These are phyloP conservation scores for Pythium vanterpoolii DNA, from an alignment of 352 stramenopile species.

Conservation along the genomic window DNA sequence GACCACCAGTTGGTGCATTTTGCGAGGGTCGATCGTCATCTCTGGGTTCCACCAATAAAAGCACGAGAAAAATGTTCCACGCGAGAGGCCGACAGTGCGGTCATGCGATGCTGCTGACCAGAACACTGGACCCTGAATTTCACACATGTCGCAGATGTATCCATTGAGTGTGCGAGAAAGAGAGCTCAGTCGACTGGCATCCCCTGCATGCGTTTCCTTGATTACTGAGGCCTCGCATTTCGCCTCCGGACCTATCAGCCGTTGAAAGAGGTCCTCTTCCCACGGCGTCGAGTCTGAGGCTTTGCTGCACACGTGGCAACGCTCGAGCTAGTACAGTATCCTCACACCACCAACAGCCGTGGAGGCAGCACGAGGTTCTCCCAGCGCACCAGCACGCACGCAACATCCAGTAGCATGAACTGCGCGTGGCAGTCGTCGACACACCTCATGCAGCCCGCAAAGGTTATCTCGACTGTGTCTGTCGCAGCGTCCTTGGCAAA, in stretches of 20 bases:
- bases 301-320: not conserved
- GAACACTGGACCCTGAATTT: not conserved
- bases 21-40: too few species aligned
- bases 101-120: not conserved
- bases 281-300: too few species aligned
- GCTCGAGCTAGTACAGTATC: too few species aligned
- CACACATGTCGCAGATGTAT: not conserved
- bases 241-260: not conserved
- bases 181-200: too few species aligned
- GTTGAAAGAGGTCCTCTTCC: too few species aligned
- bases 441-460: conserved; percentile 19
- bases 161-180: too few species aligned
- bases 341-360: conserved; percentile 14
- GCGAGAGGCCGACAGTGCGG: not conserved
- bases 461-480: conserved; percentile 2
- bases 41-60: not conserved
- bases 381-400: conserved; percentile 46
- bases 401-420: conserved; percentile 43
- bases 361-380: conserved; percentile 43
- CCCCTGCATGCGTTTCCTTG: too few species aligned
- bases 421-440: conserved; percentile 37
- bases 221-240: too few species aligned
- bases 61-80: too few species aligned
- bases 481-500: not conserved
- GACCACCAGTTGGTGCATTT: too few species aligned